Evolutionary conservation across 345 rosid species (phyloP).

Genomic region (Ceriops decandra): DNA sequence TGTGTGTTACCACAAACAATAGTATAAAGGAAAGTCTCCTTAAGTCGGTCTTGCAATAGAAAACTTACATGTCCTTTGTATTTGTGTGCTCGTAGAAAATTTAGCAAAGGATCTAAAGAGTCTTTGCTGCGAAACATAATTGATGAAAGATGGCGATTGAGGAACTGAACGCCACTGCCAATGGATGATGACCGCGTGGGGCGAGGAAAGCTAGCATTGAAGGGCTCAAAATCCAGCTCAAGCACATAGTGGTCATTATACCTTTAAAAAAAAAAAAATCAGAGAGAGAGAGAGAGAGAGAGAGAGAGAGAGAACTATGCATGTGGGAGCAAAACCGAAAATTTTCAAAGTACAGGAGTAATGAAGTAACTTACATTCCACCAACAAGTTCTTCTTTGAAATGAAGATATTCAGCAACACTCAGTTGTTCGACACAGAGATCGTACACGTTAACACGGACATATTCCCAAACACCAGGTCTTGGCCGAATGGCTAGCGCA

Average conservation of each 20-base stretch:
- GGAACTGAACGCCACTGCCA: slow-evolving; percentile 98
- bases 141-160: slow-evolving; percentile 95
- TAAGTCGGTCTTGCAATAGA: not conserved
- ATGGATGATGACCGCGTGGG: slow-evolving; percentile 88
- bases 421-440: slow-evolving; percentile 79
- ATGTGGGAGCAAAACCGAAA: not conserved
- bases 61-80: slow-evolving; percentile 86
- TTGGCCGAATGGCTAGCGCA: slow-evolving; percentile 88
- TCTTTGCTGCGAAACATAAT: slow-evolving; percentile 91
- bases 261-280: slow-evolving; percentile 29
- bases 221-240: slow-evolving; percentile 97
- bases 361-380: slow-evolving; percentile 48
- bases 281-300: not conserved
- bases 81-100: slow-evolving; percentile 79
- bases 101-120: slow-evolving; percentile 75
- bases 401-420: slow-evolving; percentile 72
- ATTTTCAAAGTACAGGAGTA: not conserved
- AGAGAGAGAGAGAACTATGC: not conserved
- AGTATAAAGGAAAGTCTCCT: not conserved
- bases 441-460: slow-evolving; percentile 83
- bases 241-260: slow-evolving; percentile 49
- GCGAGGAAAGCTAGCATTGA: slow-evolving; percentile 81
- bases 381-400: slow-evolving; percentile 93
- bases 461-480: slow-evolving; percentile 99
- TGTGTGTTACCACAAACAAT: not conserved